Evolutionary conservation across 129 eudicot genomes (phyloP).

Genomic region (Centella asiatica): DNA sequence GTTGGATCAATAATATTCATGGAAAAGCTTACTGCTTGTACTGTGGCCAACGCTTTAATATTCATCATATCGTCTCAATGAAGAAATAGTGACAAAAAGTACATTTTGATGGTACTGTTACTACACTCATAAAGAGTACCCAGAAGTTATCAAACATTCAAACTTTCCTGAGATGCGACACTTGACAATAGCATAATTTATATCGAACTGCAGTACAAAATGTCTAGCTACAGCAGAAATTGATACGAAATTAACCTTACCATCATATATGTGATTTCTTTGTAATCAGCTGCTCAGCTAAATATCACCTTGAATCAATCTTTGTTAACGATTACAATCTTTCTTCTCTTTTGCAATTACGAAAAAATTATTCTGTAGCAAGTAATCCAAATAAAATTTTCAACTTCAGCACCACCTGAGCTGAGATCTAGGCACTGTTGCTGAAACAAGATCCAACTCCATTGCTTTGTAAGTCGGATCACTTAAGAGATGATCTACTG

Average conservation of each 20-base stretch:
- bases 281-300: background rate
- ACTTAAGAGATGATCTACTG: constrained; percentile 13
- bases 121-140: no score
- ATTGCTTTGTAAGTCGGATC: background rate
- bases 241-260: background rate
- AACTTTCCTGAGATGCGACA: no score
- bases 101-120: no score
- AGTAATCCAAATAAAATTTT: background rate
- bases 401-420: background rate
- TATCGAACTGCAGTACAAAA: background rate
- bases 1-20: no score
- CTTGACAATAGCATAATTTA: no score
- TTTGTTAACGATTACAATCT: background rate
- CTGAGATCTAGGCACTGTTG: background rate
- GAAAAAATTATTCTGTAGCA: background rate
- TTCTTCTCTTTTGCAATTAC: background rate
- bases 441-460: background rate
- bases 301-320: background rate
- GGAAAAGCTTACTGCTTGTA: no score
- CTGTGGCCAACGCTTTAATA: no score
- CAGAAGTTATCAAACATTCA: no score
- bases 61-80: no score
- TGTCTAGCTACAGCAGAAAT: background rate
- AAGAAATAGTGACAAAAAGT: no score
- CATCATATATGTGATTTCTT: background rate